Conservation (phyloP, 1,284 basidiomycete genomes). For the Leccinum ponderosum region DNA sequence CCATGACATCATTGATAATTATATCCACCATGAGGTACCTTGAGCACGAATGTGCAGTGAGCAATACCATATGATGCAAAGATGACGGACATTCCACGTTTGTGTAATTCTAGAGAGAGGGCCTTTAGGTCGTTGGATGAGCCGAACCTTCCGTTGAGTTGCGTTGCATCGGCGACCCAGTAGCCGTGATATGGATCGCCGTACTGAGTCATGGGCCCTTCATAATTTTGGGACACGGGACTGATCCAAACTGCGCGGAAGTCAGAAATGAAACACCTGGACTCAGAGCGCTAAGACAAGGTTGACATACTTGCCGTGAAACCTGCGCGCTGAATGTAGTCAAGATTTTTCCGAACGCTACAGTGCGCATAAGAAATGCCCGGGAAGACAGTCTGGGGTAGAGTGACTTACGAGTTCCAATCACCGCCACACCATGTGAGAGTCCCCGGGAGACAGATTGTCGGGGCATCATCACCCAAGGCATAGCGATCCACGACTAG, state of each 20-base stretch:
- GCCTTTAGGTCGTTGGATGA: slow-evolving; percentile 59
- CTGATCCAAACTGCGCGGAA: slow-evolving; percentile 54
- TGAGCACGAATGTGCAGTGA: slow-evolving; percentile 8
- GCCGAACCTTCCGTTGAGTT: slow-evolving; percentile 67
- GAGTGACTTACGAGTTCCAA: slow-evolving; percentile 42
- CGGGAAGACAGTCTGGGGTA: background rate
- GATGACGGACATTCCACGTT: slow-evolving; percentile 56
- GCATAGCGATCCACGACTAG: slow-evolving; percentile 77
- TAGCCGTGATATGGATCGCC: slow-evolving; percentile 67
- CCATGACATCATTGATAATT: slow-evolving; percentile 72
- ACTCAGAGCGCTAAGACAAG: background rate
- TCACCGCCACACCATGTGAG: slow-evolving; percentile 73
- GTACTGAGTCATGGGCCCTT: slow-evolving; percentile 56
- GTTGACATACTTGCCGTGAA: slow-evolving; percentile 52
- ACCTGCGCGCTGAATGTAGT: slow-evolving; percentile 74
- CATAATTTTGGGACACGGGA: slow-evolving; percentile 63
- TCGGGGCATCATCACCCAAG: slow-evolving; percentile 37
- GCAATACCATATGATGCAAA: slow-evolving; percentile 25
- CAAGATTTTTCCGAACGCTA: slow-evolving; percentile 65
- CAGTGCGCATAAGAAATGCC: background rate
- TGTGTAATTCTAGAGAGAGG: slow-evolving; percentile 60
- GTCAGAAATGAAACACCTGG: background rate
- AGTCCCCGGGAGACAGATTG: slow-evolving; percentile 50
- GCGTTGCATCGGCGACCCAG: slow-evolving; percentile 60
- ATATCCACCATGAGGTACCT: slow-evolving; percentile 72